Evolutionary conservation across 768 basidiomycete species (phyloP), one percentile per base, ranked within the genome.

Genomic region (Flagelloscypha sp.): DNA sequence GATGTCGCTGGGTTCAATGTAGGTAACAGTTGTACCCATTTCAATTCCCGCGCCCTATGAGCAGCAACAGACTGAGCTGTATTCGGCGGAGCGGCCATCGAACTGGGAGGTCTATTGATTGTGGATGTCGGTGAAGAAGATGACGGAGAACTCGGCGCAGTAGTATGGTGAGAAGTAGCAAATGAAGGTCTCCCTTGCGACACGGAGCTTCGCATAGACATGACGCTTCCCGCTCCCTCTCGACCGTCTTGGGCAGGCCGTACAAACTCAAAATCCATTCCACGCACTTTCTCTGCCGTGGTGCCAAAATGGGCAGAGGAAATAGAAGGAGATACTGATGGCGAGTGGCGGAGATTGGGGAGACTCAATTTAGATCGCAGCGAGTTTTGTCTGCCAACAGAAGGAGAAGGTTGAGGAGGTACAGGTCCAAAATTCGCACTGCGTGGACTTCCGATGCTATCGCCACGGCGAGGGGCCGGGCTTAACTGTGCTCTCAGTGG

Each of bases 231-330:
- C 74, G 78, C 8, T 58, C 54, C 21, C 72, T 60, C 5, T 62
- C 59, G 59, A 53, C 7, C 46, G 52, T 22, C 44, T 16, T 60
- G 61, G 0, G 71, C 57, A 8, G 84, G 85, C 16, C 72, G 65
- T 22, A 88, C 66, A 10, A 87, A 70, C 57, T 86, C 81, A 44
- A 89, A 88, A 45, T 87, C 84, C 66, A 78, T 79, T 50, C 87
- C 80, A 50, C 83, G 62, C 6, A 87, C 79, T 37, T 88, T 84
- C 5, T 86, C 66, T 2, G 72, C 74, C 45, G 82, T 73, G 25
- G 63, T 59, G 5, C 70, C 65, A 54, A 57, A 34, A 41, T 47
- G 7, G 36, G 36, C 11, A 48, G 53, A 6, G 52, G 48, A 5
- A 35, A 38, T n/a, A n/a, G 5, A 55, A 51, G 2, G 35, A 42